Evolutionary conservation across 768 basidiomycete genomes (phyloP), one percentile per base, ranked within the genome.

Genomic region (Trametes gibbosa): DNA sequence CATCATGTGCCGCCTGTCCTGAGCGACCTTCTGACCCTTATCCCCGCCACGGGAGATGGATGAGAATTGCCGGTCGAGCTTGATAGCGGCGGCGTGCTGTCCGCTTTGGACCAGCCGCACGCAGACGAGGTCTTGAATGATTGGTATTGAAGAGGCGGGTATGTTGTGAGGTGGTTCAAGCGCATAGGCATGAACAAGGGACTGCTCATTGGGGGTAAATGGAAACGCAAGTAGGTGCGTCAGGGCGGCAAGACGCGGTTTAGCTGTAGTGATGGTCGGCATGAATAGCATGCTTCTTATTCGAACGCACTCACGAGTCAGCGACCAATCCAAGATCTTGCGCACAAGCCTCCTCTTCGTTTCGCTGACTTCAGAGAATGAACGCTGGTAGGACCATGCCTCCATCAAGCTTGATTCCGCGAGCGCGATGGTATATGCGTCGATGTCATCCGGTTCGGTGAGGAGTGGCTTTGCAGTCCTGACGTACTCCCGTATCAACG

Each of bases 71-170:
- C 83, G 81, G 69, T 93, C 90, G 42, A 90, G 77, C 73, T 85
- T 87, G 68, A 92, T 82, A 9, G 90, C 92, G n/a, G 84, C 83
- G 0, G 80, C 73, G 65, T 86, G 85, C 58, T 82, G 81, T 3
- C 90, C 91, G 2, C 77, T 79, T 66, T 90, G 86, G 34, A 93
- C 81, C 9, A 92, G 81, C 10, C 92, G 86, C 16, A 88, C 82
- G 60, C 87, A 90, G 27, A 90, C 78, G n/a, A 93, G 79, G 62
- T 93, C 89, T 69, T 90, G 90, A 0, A 93, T 70, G 14, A 82
- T 75, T 5, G 84, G 77, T 24, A 86, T 69, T 2, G 84, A 81
- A 1, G 78, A 65, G 8, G 78, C 62, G 0, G 84, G 74, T 10
- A 86, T 71, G 0, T 74, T 61, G 5, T 73, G 58, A 2, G 87